Evolutionary conservation across 345 rosid species (phyloP).

Genomic region (Mercurialis annua): DNA sequence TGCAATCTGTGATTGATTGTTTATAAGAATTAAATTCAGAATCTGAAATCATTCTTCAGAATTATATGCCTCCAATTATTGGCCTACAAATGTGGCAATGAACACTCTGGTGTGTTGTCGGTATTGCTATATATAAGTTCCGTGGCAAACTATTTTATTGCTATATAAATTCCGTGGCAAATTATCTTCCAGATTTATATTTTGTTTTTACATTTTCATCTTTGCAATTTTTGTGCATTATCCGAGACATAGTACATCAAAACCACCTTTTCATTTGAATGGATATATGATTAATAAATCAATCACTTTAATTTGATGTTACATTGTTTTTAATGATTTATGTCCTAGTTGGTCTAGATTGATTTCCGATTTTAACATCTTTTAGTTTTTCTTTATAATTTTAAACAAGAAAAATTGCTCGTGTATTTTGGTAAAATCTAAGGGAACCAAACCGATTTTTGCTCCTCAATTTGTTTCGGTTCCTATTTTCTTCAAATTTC

Average conservation of each 20-base stretch:
- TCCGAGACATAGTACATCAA: conserved; percentile 3
- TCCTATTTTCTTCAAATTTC: too few relatives aligned
- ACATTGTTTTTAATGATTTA: too few relatives aligned
- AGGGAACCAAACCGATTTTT: too few relatives aligned
- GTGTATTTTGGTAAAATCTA: too few relatives aligned
- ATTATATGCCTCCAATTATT: conserved; percentile 6
- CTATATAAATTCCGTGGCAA: neutral
- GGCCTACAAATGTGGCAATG: neutral
- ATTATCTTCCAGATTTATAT: neutral
- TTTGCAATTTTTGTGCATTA: neutral
- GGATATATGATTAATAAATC: conserved; percentile 4
- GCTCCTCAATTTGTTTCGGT: too few relatives aligned
- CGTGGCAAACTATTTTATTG: too few relatives aligned
- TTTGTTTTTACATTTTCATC: neutral
- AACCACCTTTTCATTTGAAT: neutral
- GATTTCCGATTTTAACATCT: too few relatives aligned
- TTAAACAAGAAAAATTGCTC: too few relatives aligned
- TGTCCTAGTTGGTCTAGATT: too few relatives aligned
- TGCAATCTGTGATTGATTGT: neutral
- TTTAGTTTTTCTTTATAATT: too few relatives aligned
- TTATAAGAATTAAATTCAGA: neutral
- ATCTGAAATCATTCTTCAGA: neutral
- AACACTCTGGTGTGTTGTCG: neutral
- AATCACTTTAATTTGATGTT: neutral
- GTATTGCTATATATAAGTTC: neutral